Evolutionary conservation across 177 flowering plant species (phyloP).

Genomic region (Vitis hybrid): DNA sequence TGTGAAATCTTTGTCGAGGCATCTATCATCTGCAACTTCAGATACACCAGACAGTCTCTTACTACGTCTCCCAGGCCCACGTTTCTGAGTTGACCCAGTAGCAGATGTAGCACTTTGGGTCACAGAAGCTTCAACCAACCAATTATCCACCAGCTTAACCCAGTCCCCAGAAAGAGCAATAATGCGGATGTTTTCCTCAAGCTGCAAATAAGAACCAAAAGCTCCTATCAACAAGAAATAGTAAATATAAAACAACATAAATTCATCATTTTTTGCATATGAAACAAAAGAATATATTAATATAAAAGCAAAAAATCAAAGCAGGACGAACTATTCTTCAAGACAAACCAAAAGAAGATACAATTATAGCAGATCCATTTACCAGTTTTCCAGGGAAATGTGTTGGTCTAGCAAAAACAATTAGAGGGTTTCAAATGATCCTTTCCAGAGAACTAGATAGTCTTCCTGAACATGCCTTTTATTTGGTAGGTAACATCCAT

Average conservation of each 20-base stretch:
- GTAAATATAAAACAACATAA: neutral
- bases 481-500: too few species aligned
- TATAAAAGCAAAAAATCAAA: neutral
- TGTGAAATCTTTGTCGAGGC: conserved; percentile 33
- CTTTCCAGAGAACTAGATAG: conserved; percentile 9
- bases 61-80: conserved; percentile 60
- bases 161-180: conserved; percentile 79
- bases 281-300: neutral
- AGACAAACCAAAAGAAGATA: too few species aligned
- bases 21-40: conserved; percentile 37
- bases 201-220: conserved; percentile 49
- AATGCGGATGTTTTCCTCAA: conserved; percentile 68
- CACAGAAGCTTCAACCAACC: conserved; percentile 45
- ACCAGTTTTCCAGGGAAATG: neutral
- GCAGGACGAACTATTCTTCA: too few species aligned
- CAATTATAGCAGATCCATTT: too few species aligned
- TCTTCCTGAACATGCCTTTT: conserved; percentile 9
- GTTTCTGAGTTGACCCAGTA: conserved; percentile 53
- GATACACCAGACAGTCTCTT: conserved; percentile 52
- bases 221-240: conserved; percentile 4
- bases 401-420: conserved; percentile 1
- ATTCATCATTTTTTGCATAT: neutral
- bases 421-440: conserved; percentile 16
- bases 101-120: conserved; percentile 35
- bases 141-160: conserved; percentile 75